phyloP scores from a whole-genome alignment of 1,284 basidiomycete genomes.

The Rhodotorula glutinis region DNA sequence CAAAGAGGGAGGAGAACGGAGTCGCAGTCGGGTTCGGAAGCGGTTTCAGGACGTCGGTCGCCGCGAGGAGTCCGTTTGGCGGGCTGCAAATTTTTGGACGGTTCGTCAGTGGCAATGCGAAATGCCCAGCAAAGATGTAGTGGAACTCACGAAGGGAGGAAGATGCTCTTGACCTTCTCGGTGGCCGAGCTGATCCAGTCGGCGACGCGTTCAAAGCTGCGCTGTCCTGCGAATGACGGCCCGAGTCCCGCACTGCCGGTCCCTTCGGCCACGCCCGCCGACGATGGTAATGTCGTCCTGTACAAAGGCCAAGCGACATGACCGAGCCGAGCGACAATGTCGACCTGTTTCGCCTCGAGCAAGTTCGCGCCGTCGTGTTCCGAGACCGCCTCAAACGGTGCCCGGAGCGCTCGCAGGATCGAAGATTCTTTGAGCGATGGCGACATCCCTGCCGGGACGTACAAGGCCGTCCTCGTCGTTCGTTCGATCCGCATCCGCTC shows the following conservation, averaged over 20 bases:
- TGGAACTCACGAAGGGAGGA: conserved; percentile 21
- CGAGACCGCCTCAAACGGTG: background rate
- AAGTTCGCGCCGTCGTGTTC: background rate
- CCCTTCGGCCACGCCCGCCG: background rate
- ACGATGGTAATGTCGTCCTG: background rate
- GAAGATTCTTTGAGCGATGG: background rate
- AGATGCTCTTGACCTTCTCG: conserved; percentile 9
- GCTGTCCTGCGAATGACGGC: conserved; percentile 11
- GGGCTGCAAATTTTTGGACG: background rate
- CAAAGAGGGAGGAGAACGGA: background rate
- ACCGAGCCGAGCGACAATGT: conserved; percentile 26
- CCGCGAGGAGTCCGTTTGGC: conserved; percentile 1
- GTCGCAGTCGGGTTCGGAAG: conserved; percentile 6
- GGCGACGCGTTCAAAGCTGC: conserved; percentile 9
- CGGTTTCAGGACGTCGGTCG: conserved; percentile 17
- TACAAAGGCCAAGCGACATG: conserved; percentile 34
- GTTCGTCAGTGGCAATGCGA: background rate
- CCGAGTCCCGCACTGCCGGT: conserved; percentile 2
- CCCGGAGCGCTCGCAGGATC: background rate
- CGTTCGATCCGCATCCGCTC: conserved; percentile 17
- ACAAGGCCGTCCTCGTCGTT: conserved; percentile 1
- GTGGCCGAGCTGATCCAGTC: conserved; percentile 8
- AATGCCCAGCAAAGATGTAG: too few species aligned
- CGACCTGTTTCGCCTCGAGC: conserved; percentile 5
- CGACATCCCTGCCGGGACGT: background rate